Evolutionary conservation across 208 protist genomes (phyloP).

Genomic region (Herpetomonas samuelpessoai): DNA sequence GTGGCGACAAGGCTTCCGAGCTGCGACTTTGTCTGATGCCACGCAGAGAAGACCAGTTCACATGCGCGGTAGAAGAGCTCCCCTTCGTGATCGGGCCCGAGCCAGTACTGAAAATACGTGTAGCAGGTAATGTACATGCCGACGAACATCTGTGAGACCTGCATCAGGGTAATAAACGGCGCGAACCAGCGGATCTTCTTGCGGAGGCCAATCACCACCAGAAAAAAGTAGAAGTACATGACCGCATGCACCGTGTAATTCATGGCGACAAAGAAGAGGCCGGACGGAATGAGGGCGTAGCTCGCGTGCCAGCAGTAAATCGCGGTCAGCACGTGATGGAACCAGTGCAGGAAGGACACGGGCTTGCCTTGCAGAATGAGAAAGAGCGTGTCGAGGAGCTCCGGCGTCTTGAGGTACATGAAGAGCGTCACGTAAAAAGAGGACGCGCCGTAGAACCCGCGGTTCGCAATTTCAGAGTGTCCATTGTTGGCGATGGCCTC

Average conservation of each 20-base stretch:
- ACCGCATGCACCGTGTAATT: slow-evolving; percentile 93
- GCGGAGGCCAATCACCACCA: slow-evolving; percentile 50
- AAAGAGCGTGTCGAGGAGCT: slow-evolving; percentile 87
- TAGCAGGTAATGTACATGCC: slow-evolving; percentile 67
- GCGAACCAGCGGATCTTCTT: slow-evolving; percentile 65
- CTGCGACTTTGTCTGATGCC: neutral
- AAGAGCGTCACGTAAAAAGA: slow-evolving; percentile 64
- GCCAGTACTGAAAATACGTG: slow-evolving; percentile 21
- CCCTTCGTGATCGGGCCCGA: slow-evolving; percentile 5
- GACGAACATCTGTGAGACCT: slow-evolving; percentile 92
- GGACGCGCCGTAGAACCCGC: slow-evolving; percentile 12
- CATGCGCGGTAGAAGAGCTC: neutral
- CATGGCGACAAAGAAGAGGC: slow-evolving; percentile 88
- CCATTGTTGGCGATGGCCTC: neutral
- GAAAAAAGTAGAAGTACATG: slow-evolving; percentile 96
- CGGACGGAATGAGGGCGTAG: slow-evolving; percentile 30
- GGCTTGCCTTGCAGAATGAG: slow-evolving; percentile 84
- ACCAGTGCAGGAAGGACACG: slow-evolving; percentile 91
- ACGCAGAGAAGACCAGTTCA: neutral
- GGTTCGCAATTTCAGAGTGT: neutral
- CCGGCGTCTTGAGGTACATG: slow-evolving; percentile 81
- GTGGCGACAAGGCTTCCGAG: neutral
- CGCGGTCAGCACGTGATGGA: slow-evolving; percentile 91
- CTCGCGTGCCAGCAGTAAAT: slow-evolving; percentile 91
- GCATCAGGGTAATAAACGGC: slow-evolving; percentile 80